Base-by-base conservation (phyloP, 2,329 filamentous ascomycete genomes). In the Ophiocordyceps robertsii region DNA sequence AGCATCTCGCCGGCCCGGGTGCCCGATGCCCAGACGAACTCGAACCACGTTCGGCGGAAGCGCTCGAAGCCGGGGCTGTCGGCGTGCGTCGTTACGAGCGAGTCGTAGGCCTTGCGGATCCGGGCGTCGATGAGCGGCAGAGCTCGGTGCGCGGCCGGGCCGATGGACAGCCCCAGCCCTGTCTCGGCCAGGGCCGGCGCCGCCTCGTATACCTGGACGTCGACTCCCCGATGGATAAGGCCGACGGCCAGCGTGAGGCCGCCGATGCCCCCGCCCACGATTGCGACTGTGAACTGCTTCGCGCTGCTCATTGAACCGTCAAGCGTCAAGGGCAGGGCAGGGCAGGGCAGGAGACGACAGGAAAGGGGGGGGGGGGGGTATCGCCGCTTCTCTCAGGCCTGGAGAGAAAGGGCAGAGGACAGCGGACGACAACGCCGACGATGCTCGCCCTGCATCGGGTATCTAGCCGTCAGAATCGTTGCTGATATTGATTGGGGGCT, bases 41-140 rank as follows among this genome's bases (percentile, higher is more conserved):
- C 46, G 21, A 50, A 48, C 40, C 47, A 50, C 11, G 44, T 48
- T 13, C 45, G 33, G 19, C 42, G 37, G 29, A 43, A 44, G 10
- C 44, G 39, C 27, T 51, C 46, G 39, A 49, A 52, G 11, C 31
- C 31, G 31, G 31, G 31, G 31, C 31, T 33, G n/a, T 33, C 31
- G 31, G 31, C 31, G 31, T 36, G 33, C 13, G 33, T 16, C 33
- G 33, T 36, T 5, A 36, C 17, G 33, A 10, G 16, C 6, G 33
- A 14, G n/a, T 36, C n/a, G 33, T 7, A 36, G 33, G 33, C 16
- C n/a, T 17, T 5, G n/a, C 33, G 33, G 9, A 36, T 17, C 16
- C 33, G n/a, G 14, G 33, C 9, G 33, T 36, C 33, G n/a, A 36
- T 36, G 33, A 36, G 33, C 33, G 33, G 33, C 33, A n/a, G 8